Conservation (phyloP, 108 stramenopile genomes). For the Aureococcus anophagefferens region DNA sequence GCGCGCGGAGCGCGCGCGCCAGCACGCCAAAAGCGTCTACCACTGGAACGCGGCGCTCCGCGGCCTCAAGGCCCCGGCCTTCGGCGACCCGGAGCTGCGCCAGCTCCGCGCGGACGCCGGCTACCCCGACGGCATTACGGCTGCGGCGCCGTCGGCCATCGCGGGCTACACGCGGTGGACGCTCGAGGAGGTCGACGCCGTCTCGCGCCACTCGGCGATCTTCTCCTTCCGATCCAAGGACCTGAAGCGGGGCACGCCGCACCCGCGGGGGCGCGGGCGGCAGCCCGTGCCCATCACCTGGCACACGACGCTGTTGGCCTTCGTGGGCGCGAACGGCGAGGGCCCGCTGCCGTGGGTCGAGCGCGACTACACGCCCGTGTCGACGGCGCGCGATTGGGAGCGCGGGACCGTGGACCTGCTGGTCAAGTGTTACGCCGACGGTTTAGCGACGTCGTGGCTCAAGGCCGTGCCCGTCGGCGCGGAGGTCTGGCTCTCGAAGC, state of each 20-base stretch:
- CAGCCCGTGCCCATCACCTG: constrained; percentile 12
- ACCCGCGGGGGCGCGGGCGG: constrained; percentile 9
- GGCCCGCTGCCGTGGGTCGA: constrained; percentile 26
- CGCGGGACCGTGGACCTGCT: constrained; percentile 4
- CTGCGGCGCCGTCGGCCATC: not conserved
- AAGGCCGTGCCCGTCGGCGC: not conserved
- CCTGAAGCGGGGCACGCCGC: constrained; percentile 17
- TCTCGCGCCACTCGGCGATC: constrained; percentile 19
- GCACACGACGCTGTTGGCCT: constrained; percentile 16
- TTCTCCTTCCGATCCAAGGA: constrained; percentile 14
- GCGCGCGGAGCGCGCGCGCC: not conserved
- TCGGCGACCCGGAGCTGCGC: not conserved
- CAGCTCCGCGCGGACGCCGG: not conserved
- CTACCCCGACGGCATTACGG: not conserved
- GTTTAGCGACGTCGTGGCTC: constrained; percentile 5
- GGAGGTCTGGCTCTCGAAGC: constrained; percentile 14
- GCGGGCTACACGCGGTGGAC: constrained; percentile 8
- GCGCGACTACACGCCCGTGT: constrained; percentile 20
- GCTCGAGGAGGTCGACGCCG: not conserved
- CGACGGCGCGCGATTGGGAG: constrained; percentile 16
- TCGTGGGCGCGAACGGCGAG: constrained; percentile 15
- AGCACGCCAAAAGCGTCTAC: constrained; percentile 1
- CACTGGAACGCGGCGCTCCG: constrained; percentile 19
- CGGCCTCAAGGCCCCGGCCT: not conserved
- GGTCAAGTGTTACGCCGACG: constrained; percentile 13